Evolutionary conservation across 2,329 filamentous ascomycete species (phyloP), one percentile per base, ranked within the genome.

Genomic region (Anisogramma anomala): DNA sequence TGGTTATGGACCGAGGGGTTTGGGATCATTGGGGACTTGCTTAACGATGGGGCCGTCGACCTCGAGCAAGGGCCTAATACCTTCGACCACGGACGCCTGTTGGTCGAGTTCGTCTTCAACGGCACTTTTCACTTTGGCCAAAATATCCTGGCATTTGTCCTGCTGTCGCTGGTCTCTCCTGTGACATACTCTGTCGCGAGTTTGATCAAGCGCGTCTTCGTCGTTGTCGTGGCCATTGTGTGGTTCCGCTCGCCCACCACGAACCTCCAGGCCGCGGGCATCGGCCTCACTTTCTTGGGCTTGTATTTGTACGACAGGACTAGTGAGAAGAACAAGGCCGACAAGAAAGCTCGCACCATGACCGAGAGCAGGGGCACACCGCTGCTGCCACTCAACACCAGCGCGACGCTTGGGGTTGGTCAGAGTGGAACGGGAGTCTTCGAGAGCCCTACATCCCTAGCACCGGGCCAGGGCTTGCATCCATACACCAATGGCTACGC

Each of bases 131-230:
- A 98, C 62, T 98, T 96, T 60, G 84, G 78, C 13, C 91, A 98
- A 56, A 95, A 94, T 56, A 93, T 98, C 39, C 73, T 98, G 41
- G 91, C 91, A 0, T 98, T 98, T 57, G 70, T 94, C 17, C 71
- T 98, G 5, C 69, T 98, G 6, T 94, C 87, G 40, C 83, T 94
- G 67, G 83, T 96, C 10, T 94, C 87, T 0, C 91, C 91, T 0
- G 91, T 98, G 27, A 96, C 91, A 0, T 98, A 98, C 65, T 94
- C 86, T 0, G 89, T 98, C 27, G 91, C 91, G 26, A 93, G 84
- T 42, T 69, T 98, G 47, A 91, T 98, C 62, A 98, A 98, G 66
- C 82, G 91, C 36, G 91, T 98, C 10, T 95, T 94, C 56, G 89
- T 98, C 55, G 94, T 98, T 53, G 76, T 91, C 45, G 82, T 94